A percentile compares a stretch with the other conserved stretches of the same genome.
Conservation (phyloP, 805 yeast genomes). For the Diddensiella transvaalensis region DNA sequence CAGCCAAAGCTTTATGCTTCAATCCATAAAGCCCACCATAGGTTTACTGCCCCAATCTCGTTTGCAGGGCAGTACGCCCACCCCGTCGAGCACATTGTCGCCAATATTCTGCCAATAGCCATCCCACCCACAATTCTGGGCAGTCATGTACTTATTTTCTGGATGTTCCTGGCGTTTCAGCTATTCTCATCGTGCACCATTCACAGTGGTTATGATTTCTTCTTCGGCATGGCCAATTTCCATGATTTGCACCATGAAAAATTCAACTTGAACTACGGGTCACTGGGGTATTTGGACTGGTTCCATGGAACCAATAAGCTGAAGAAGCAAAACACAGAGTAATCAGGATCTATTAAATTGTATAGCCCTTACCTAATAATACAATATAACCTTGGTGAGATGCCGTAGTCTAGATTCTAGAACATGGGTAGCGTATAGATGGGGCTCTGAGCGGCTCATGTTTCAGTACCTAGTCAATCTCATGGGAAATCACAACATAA, state of each 20-base stretch:
- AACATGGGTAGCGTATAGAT: too few relatives aligned
- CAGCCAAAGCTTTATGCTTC: constrained; percentile 10
- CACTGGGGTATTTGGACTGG: constrained; percentile 20
- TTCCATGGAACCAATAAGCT: constrained; percentile 17
- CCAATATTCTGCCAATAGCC: constrained; percentile 17
- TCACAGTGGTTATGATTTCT: constrained; percentile 23
- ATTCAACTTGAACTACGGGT: constrained; percentile 20
- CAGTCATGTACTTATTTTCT: constrained; percentile 14
- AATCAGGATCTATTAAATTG: not conserved
- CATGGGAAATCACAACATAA: too few relatives aligned
- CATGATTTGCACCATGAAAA: constrained; percentile 25
- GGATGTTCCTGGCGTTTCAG: constrained; percentile 17
- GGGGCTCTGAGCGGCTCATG: too few relatives aligned
- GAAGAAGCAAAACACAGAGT: constrained; percentile 1
- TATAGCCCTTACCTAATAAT: too few relatives aligned
- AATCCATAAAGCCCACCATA: constrained; percentile 20
- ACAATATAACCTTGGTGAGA: too few relatives aligned
- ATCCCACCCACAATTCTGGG: constrained; percentile 16
- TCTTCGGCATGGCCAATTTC: constrained; percentile 12
- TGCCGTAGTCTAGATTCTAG: too few relatives aligned
- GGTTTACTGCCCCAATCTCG: constrained; percentile 21
- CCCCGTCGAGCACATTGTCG: constrained; percentile 15
- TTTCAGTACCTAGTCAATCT: too few relatives aligned
- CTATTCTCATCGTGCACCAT: constrained; percentile 20
- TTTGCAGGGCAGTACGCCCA: constrained; percentile 19